These are phyloP conservation scores for Dorcoceras hygrometricum DNA, from an alignment of 257 asterid genomes.

Conservation along the genomic window DNA sequence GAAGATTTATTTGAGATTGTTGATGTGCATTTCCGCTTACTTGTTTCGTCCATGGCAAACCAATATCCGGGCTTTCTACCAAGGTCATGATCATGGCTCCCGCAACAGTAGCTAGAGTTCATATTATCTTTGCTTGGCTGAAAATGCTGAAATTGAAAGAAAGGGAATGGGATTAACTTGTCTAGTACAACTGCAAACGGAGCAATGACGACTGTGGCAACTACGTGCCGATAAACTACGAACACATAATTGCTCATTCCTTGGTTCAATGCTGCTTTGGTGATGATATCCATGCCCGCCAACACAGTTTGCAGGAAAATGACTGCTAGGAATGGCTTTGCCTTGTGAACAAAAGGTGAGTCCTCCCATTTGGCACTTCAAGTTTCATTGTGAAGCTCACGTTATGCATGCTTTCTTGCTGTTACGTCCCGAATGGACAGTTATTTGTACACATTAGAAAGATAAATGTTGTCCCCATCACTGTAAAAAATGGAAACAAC, in stretches of 20 bases:
- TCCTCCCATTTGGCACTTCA: constrained; percentile 24
- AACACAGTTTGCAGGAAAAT: constrained; percentile 76
- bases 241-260: constrained; percentile 97
- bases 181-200: constrained; percentile 82
- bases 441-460: background rate
- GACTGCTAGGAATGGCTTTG: constrained; percentile 73
- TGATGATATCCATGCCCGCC: constrained; percentile 88
- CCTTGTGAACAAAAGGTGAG: constrained; percentile 29
- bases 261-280: constrained; percentile 79
- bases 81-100: too few species aligned
- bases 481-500: too few species aligned
- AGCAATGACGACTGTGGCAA: constrained; percentile 69
- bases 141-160: too few species aligned
- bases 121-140: too few species aligned
- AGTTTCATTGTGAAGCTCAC: constrained; percentile 16
- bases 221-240: constrained; percentile 81
- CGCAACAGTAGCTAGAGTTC: too few species aligned
- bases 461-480: too few species aligned
- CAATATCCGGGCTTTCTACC: too few species aligned
- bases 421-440: background rate
- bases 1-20: too few species aligned
- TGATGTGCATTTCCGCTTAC: too few species aligned
- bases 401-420: background rate
- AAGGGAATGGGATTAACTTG: constrained; percentile 42
- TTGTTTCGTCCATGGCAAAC: too few species aligned